Evolutionary conservation across 2,329 filamentous ascomycete species (phyloP).

Genomic region (Ophiostoma novo-ulmi): DNA sequence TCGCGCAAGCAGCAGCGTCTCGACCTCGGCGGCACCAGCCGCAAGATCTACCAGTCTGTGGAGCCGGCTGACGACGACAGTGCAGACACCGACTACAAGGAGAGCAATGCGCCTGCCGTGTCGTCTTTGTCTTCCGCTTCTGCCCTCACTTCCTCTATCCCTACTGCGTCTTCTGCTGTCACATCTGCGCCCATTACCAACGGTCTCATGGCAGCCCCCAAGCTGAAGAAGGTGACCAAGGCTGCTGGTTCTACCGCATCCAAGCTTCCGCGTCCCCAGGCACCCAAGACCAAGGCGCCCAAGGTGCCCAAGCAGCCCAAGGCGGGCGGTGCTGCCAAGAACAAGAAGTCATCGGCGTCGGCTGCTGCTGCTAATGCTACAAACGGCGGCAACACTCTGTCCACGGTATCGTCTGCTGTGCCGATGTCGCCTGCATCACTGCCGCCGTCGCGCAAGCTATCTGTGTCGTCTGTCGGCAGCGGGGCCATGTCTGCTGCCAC

Average conservation of each 20-base stretch:
- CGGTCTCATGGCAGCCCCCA: slow-evolving; percentile 37
- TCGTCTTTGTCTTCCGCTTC: slow-evolving; percentile 22
- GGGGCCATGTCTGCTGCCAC: slow-evolving; percentile 17
- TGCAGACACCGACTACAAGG: slow-evolving; percentile 53
- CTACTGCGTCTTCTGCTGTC: neutral
- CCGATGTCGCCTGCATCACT: slow-evolving; percentile 62
- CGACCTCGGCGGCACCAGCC: slow-evolving; percentile 40
- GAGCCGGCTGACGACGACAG: slow-evolving; percentile 49
- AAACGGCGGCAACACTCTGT: neutral
- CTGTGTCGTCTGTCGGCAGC: slow-evolving; percentile 55
- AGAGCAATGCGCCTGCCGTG: slow-evolving; percentile 36
- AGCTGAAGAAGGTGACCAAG: slow-evolving; percentile 40
- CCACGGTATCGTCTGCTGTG: slow-evolving; percentile 2
- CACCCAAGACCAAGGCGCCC: slow-evolving; percentile 41
- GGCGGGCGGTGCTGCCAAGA: slow-evolving; percentile 49
- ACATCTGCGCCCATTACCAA: neutral
- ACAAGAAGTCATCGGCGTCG: slow-evolving; percentile 32
- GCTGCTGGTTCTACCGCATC: slow-evolving; percentile 36
- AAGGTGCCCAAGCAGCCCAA: slow-evolving; percentile 42
- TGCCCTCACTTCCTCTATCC: neutral
- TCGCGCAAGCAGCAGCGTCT: slow-evolving; percentile 53
- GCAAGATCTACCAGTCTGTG: slow-evolving; percentile 48
- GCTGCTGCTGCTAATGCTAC: neutral
- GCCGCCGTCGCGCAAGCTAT: slow-evolving; percentile 70
- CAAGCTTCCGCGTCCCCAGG: slow-evolving; percentile 33